Conservation (phyloP, 78 protist genomes). For the Mastigamoeba balamuthi region DNA sequence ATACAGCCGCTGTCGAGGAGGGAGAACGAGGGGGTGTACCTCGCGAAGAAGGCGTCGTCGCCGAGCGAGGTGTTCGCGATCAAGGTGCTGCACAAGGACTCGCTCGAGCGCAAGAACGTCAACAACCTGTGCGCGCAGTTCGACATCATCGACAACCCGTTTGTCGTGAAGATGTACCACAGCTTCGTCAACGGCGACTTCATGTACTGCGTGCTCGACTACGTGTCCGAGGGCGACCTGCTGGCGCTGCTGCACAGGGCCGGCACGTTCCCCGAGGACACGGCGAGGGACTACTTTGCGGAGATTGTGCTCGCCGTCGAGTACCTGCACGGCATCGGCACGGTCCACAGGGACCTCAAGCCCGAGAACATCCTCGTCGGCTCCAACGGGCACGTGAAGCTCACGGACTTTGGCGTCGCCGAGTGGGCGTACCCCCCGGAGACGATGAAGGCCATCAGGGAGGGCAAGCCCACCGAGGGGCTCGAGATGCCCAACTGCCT, state of each 20-base stretch:
- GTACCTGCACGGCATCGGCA: neutral
- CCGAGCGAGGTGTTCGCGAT: neutral
- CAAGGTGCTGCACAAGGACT: neutral
- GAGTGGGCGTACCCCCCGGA: too few species aligned
- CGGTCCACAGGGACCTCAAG: conserved; percentile 15
- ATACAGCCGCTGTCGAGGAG: too few species aligned
- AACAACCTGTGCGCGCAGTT: neutral
- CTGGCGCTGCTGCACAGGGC: neutral
- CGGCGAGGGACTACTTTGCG: neutral
- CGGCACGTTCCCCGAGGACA: neutral
- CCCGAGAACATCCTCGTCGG: conserved; percentile 49
- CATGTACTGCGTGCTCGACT: conserved; percentile 6
- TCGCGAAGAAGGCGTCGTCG: too few species aligned
- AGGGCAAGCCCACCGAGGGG: too few species aligned
- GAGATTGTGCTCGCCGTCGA: neutral
- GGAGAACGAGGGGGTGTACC: too few species aligned
- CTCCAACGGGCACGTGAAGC: conserved; percentile 20
- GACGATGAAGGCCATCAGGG: too few species aligned
- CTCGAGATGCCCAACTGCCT: too few species aligned
- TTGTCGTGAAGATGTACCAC: conserved; percentile 4
- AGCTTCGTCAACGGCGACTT: neutral
- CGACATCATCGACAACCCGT: neutral
- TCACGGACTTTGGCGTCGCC: conserved; percentile 47
- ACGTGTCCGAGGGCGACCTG: conserved; percentile 13
- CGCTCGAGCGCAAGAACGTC: neutral